Conservation (phyloP, 192 early-diverging fungal genomes). For the Kappamyces sp. region DNA sequence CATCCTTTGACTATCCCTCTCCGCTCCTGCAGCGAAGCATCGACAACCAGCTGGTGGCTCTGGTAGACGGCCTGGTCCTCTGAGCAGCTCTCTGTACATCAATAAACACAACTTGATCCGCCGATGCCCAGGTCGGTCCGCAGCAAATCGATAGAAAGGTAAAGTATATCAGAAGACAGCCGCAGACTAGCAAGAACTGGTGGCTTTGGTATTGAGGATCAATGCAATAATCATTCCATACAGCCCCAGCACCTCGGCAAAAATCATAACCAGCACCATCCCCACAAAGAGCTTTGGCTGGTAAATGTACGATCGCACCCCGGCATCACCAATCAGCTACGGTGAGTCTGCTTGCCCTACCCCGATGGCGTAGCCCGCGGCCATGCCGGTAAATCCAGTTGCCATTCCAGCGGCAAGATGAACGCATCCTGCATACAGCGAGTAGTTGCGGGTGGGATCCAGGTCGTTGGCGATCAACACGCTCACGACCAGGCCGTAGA, state of each 20-base stretch:
- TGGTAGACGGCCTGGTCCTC: too few relatives aligned
- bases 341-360: slow-evolving; percentile 32
- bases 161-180: too few relatives aligned
- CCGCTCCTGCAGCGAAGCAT: too few relatives aligned
- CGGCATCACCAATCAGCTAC: slow-evolving; percentile 63
- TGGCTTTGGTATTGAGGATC: slow-evolving; percentile 15
- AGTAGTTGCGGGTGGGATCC: slow-evolving; percentile 32
- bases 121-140: too few relatives aligned
- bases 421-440: slow-evolving; percentile 56
- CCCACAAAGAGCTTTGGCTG: slow-evolving; percentile 34
- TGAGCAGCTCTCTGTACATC: too few relatives aligned
- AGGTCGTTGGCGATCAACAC: slow-evolving; percentile 71
- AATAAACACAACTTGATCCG: too few relatives aligned
- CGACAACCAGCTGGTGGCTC: too few relatives aligned
- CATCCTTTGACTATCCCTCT: too few relatives aligned
- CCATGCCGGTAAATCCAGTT: slow-evolving; percentile 77
- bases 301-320: slow-evolving; percentile 58
- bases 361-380: slow-evolving; percentile 87
- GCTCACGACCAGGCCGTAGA: slow-evolving; percentile 95
- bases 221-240: slow-evolving; percentile 54
- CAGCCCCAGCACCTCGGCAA: slow-evolving; percentile 26
- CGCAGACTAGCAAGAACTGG: neutral
- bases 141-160: too few relatives aligned
- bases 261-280: slow-evolving; percentile 22
- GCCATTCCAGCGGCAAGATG: slow-evolving; percentile 75